A percentile compares a stretch with the other conserved stretches of the same genome.
Evolutionary conservation across 352 stramenopile species (phyloP).

Genomic region (Pythium guiyangense): DNA sequence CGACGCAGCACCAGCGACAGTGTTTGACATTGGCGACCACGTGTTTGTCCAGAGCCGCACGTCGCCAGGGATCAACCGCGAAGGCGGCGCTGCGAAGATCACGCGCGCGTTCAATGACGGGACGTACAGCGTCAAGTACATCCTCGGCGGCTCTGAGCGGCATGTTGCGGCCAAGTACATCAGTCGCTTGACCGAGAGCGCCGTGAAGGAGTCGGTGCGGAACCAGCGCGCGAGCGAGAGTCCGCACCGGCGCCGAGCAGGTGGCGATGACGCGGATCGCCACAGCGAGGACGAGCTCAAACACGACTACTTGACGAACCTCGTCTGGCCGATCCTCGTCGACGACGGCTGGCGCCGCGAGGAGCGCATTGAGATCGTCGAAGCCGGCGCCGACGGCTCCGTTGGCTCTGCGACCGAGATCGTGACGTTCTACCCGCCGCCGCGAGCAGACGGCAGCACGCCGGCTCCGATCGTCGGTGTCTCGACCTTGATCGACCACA

Average conservation of each 20-base stretch:
- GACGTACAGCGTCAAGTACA: conserved; percentile 82
- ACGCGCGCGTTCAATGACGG: conserved; percentile 49
- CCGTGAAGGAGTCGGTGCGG: conserved; percentile 73
- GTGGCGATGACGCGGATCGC: conserved; percentile 1
- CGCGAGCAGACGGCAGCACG: background rate
- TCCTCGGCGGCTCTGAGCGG: conserved; percentile 77
- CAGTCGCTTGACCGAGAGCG: conserved; percentile 58
- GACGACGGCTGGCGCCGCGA: conserved; percentile 68
- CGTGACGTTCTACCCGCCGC: conserved; percentile 29
- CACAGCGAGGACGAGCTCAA: conserved; percentile 13
- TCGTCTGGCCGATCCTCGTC: conserved; percentile 74
- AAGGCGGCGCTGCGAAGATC: conserved; percentile 57
- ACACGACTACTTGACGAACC: conserved; percentile 72
- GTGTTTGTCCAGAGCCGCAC: conserved; percentile 77
- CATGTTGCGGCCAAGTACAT: conserved; percentile 55
- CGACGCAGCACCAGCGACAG: background rate
- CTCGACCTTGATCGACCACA: conserved; percentile 46
- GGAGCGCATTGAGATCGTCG: conserved; percentile 44
- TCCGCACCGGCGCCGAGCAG: background rate
- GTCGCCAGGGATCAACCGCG: conserved; percentile 75
- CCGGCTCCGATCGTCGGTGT: conserved; percentile 44
- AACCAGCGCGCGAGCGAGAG: conserved; percentile 26
- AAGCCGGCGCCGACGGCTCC: conserved; percentile 29
- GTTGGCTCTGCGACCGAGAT: conserved; percentile 30
- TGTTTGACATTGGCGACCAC: conserved; percentile 52